Evolutionary conservation across 805 yeast genomes (phyloP).

Genomic region (Ogataea ganodermae): DNA sequence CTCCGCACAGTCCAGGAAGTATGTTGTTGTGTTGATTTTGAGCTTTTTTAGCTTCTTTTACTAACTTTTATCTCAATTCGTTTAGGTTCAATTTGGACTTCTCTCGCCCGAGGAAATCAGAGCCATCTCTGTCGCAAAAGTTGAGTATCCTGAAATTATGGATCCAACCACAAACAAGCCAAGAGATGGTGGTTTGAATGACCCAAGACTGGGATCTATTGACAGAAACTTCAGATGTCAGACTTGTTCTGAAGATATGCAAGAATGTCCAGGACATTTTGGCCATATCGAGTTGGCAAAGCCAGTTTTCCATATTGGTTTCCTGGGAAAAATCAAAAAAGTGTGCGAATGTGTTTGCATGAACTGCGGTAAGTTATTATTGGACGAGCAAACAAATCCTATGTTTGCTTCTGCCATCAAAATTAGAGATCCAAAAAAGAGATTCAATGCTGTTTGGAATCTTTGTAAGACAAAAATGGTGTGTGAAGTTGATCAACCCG

Average conservation of each 20-base stretch:
- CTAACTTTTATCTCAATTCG: constrained; percentile 16
- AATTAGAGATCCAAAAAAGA: constrained; percentile 90
- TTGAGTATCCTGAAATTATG: constrained; percentile 99
- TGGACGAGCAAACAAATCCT: constrained; percentile 76
- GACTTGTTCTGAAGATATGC: constrained; percentile 99
- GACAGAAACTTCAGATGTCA: constrained; percentile 98
- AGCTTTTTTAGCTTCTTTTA: constrained; percentile 12
- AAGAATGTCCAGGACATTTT: constrained; percentile 99
- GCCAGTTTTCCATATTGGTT: constrained; percentile 98
- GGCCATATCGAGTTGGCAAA: constrained; percentile 98
- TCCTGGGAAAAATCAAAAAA: constrained; percentile 89
- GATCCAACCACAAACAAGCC: constrained; percentile 95
- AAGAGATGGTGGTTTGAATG: constrained; percentile 94
- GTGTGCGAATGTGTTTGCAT: constrained; percentile 96
- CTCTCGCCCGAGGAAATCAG: constrained; percentile 96
- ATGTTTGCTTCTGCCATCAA: constrained; percentile 85
- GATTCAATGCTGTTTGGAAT: constrained; percentile 97
- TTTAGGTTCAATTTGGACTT: constrained; percentile 89
- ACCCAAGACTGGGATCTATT: constrained; percentile 95
- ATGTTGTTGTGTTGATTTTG: constrained; percentile 31
- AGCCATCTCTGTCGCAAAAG: constrained; percentile 96
- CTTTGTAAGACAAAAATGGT: constrained; percentile 89
- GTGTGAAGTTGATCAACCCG: constrained; percentile 89
- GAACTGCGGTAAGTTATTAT: constrained; percentile 94
- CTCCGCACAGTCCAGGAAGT: constrained; percentile 96